Evolutionary conservation across 106 monocot species (phyloP).

Genomic region (Hemerocallis citrina): DNA sequence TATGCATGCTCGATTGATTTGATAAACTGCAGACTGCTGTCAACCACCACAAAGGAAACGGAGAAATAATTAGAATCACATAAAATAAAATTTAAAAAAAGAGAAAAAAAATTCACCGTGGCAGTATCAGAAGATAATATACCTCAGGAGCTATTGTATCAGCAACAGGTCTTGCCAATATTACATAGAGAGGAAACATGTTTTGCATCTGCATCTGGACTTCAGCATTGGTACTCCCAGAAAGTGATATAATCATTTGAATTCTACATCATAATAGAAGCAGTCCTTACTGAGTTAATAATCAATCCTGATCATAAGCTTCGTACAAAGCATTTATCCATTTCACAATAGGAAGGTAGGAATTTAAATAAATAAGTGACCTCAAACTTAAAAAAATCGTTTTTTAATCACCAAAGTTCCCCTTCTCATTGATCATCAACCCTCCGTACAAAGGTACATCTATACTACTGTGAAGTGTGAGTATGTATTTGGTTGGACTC

Average conservation of each 20-base stretch:
- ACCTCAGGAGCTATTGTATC: slow-evolving; percentile 47
- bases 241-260: slow-evolving; percentile 67
- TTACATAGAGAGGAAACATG: slow-evolving; percentile 71
- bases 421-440: too few species aligned
- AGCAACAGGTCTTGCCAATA: slow-evolving; percentile 56
- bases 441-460: too few species aligned
- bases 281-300: too few species aligned
- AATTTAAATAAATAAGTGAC: too few species aligned
- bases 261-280: slow-evolving; percentile 48
- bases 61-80: too few species aligned
- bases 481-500: too few species aligned
- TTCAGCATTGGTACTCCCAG: slow-evolving; percentile 47
- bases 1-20: slow-evolving; percentile 36
- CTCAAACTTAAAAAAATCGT: too few species aligned
- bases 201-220: slow-evolving; percentile 32
- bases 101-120: neutral
- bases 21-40: slow-evolving; percentile 64
- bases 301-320: neutral
- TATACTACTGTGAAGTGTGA: too few species aligned
- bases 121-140: neutral
- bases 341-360: too few species aligned
- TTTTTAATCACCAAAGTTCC: too few species aligned
- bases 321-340: too few species aligned
- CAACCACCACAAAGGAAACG: slow-evolving; percentile 13
- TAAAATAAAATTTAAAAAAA: too few species aligned